Conservation (phyloP, 2,329 filamentous ascomycete genomes). For the Epichloe gansuensis region DNA sequence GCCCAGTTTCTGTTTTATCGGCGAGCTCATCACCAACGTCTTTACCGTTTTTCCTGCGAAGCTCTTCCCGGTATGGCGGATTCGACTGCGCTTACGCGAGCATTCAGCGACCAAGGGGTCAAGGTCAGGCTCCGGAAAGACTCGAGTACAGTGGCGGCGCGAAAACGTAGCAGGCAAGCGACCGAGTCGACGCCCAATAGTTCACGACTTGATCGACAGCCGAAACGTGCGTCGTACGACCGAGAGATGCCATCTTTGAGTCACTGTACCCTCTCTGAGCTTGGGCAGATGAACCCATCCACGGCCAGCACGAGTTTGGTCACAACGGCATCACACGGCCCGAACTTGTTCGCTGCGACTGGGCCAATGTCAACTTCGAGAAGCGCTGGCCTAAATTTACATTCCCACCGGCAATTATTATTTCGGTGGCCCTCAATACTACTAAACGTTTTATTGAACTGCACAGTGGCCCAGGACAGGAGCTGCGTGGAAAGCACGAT, state of each 20-base stretch:
- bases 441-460: not conserved
- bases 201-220: slow-evolving; percentile 8
- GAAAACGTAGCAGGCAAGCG: slow-evolving; percentile 29
- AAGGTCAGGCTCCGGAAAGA: slow-evolving; percentile 75
- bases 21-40: slow-evolving; percentile 35
- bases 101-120: slow-evolving; percentile 80
- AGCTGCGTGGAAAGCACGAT: too few species aligned
- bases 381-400: slow-evolving; percentile 7
- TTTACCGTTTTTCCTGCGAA: slow-evolving; percentile 58
- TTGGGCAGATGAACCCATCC: slow-evolving; percentile 9
- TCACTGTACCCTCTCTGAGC: slow-evolving; percentile 9
- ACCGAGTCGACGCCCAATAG: slow-evolving; percentile 7
- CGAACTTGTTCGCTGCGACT: slow-evolving; percentile 4
- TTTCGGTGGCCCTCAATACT: slow-evolving; percentile 10
- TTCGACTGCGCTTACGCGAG: slow-evolving; percentile 68
- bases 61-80: slow-evolving; percentile 67
- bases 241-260: slow-evolving; percentile 8
- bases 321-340: slow-evolving; percentile 5
- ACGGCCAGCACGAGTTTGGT: slow-evolving; percentile 2
- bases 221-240: slow-evolving; percentile 13
- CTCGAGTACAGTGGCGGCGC: slow-evolving; percentile 45
- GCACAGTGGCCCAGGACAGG: too few species aligned
- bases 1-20: slow-evolving; percentile 12
- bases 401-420: slow-evolving; percentile 10
- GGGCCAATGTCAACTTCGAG: slow-evolving; percentile 9